A percentile compares a stretch with the other conserved stretches of the same genome.
These are phyloP conservation scores for Scutellaria galericulata DNA, from an alignment of 257 asterid species.

Conservation along the genomic window DNA sequence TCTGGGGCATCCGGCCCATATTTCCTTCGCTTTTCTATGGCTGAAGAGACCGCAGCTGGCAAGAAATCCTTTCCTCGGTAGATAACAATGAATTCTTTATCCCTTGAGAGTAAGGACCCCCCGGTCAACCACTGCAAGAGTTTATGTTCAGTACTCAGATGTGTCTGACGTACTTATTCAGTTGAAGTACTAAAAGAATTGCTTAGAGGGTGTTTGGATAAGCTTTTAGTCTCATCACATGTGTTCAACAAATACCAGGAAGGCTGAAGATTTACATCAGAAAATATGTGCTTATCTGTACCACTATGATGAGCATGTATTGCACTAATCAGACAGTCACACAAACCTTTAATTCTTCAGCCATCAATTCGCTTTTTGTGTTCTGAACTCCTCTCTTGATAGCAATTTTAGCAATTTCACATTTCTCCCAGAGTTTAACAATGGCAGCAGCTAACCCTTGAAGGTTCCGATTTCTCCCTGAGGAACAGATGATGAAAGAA, in stretches of 20 bases:
- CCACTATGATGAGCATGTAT: conserved; percentile 22
- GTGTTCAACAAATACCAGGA: conserved; percentile 26
- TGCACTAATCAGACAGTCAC: conserved; percentile 22
- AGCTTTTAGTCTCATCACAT: conserved; percentile 15
- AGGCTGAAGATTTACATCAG: conserved; percentile 11
- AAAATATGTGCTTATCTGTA: not conserved
- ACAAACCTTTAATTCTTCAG: conserved; percentile 97
- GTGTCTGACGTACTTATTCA: conserved; percentile 25
- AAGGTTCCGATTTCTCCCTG: conserved; percentile 92
- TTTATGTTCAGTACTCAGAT: conserved; percentile 45
- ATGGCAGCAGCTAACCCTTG: conserved; percentile 96
- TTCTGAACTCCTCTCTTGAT: conserved; percentile 95
- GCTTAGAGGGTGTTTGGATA: not conserved
- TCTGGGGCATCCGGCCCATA: conserved; percentile 41
- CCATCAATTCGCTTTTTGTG: conserved; percentile 87
- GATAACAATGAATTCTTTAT: conserved; percentile 82
- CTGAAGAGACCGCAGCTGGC: conserved; percentile 91
- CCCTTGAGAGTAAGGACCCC: conserved; percentile 92
- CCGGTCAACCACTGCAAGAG: conserved; percentile 90
- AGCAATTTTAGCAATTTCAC: conserved; percentile 96
- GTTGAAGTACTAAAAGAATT: conserved; percentile 14
- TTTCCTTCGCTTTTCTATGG: conserved; percentile 80
- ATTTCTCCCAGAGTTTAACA: conserved; percentile 97
- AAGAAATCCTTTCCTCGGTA: conserved; percentile 97
- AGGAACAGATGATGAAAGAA: conserved; percentile 29